A percentile compares a stretch with the other conserved stretches of the same genome.
Evolutionary conservation across 179 eudicot genomes (phyloP).

Genomic region (Carnegiea gigantea): DNA sequence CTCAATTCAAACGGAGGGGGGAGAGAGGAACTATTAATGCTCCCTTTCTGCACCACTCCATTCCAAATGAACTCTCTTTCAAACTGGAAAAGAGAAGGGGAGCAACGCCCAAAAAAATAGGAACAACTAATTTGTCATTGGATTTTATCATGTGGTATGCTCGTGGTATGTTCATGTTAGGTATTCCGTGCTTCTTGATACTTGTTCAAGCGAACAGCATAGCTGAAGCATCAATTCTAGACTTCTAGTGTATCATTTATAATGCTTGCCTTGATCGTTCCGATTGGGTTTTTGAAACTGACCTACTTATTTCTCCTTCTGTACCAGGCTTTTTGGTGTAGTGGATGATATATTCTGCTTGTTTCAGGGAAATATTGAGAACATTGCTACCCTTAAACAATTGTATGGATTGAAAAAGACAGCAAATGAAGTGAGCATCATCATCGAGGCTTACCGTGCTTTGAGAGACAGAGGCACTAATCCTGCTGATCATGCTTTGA

Average conservation of each 20-base stretch:
- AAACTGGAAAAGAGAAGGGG: too few species aligned
- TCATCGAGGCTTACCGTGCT: constrained; percentile 82
- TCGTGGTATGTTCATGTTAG: background rate
- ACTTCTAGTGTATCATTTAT: background rate
- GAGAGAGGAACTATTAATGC: too few species aligned
- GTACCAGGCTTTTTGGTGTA: constrained; percentile 64
- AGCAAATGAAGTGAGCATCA: constrained; percentile 87
- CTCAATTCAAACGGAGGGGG: too few species aligned
- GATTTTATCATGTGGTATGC: background rate
- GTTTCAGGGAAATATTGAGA: constrained; percentile 93
- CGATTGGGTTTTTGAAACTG: background rate
- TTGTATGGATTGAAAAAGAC: constrained; percentile 80
- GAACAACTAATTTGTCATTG: background rate
- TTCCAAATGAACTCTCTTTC: too few species aligned
- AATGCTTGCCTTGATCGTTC: background rate
- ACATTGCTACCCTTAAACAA: constrained; percentile 77
- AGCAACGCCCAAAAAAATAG: too few species aligned
- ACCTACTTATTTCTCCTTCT: background rate
- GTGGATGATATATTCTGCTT: constrained; percentile 91
- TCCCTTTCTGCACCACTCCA: too few species aligned
- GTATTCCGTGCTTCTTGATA: background rate
- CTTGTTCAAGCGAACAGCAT: background rate
- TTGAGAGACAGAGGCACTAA: constrained; percentile 87
- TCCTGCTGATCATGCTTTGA: constrained; percentile 80
- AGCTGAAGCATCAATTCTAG: too few species aligned